These are phyloP conservation scores for Polyplosphaeria fusca DNA, from an alignment of 495 filamentous ascomycete species.

Conservation along the genomic window DNA sequence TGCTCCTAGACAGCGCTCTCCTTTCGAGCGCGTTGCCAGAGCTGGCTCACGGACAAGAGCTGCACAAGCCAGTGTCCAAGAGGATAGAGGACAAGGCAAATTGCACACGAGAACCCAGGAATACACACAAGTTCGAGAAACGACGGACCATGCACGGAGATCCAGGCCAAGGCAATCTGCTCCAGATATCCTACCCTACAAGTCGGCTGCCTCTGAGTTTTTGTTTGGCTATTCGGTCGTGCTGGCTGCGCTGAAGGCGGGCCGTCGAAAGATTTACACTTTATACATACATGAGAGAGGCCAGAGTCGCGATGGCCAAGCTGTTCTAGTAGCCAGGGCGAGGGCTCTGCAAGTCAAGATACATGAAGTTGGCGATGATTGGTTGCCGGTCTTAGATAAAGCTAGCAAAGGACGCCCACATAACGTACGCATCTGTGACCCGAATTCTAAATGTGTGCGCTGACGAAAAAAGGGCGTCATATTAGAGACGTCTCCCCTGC, in stretches of 20 bases:
- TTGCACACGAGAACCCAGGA: too few species aligned
- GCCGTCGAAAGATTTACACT: conserved; percentile 72
- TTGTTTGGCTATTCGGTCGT: conserved; percentile 81
- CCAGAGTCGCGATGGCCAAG: conserved; percentile 25
- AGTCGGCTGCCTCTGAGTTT: conserved; percentile 84
- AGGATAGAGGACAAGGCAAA: too few species aligned
- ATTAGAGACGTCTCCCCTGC: conserved; percentile 81
- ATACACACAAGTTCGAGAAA: too few species aligned
- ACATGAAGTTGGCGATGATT: conserved; percentile 51
- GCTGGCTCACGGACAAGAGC: too few species aligned
- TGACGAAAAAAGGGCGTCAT: conserved; percentile 59
- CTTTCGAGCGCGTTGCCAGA: too few species aligned
- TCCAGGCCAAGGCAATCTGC: background rate
- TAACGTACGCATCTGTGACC: conserved; percentile 51
- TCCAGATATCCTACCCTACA: conserved; percentile 57
- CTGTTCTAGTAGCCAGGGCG: conserved; percentile 47
- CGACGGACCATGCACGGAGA: too few species aligned
- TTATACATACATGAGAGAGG: conserved; percentile 66
- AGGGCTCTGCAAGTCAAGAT: conserved; percentile 57
- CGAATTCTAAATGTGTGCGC: background rate
- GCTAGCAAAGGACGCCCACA: conserved; percentile 81
- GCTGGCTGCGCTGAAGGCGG: conserved; percentile 70
- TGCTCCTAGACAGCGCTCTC: too few species aligned
- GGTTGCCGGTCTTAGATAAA: conserved; percentile 69
- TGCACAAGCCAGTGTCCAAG: too few species aligned